These are phyloP conservation scores for Cyclotella kingstonii DNA, from an alignment of 108 stramenopile genomes.

Conservation along the genomic window DNA sequence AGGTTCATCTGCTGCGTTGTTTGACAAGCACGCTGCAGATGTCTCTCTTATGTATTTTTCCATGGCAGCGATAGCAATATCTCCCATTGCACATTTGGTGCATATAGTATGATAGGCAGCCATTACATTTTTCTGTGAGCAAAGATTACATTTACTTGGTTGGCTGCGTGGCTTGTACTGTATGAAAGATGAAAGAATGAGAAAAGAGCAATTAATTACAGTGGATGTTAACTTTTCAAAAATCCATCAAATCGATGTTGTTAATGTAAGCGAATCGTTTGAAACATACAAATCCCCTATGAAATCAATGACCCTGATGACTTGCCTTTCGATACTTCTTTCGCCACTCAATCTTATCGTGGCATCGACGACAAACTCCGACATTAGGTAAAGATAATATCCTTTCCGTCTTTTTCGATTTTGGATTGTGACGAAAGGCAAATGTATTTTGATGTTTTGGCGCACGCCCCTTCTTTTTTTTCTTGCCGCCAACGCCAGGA, in stretches of 20 bases:
- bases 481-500: constrained; percentile 32
- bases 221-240: too few species aligned
- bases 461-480: constrained; percentile 78
- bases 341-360: constrained; percentile 93
- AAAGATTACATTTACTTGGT: constrained; percentile 79
- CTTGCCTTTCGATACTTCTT: constrained; percentile 84
- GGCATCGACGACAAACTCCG: constrained; percentile 88
- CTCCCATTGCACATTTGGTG: constrained; percentile 55
- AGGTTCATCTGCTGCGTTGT: neutral
- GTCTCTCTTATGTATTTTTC: constrained; percentile 19
- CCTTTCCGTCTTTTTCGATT: constrained; percentile 88
- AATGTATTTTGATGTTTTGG: constrained; percentile 92
- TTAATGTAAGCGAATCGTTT: neutral
- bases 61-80: constrained; percentile 52
- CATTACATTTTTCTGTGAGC: constrained; percentile 55
- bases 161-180: constrained; percentile 83
- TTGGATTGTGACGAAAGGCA: constrained; percentile 93
- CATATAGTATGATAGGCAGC: constrained; percentile 90
- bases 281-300: neutral
- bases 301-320: neutral
- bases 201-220: too few species aligned
- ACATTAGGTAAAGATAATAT: constrained; percentile 82
- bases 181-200: neutral
- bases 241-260: too few species aligned
- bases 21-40: neutral